Base-by-base conservation (phyloP, 225 moss, liverwort and hornwort species). In the Asterella californica region DNA sequence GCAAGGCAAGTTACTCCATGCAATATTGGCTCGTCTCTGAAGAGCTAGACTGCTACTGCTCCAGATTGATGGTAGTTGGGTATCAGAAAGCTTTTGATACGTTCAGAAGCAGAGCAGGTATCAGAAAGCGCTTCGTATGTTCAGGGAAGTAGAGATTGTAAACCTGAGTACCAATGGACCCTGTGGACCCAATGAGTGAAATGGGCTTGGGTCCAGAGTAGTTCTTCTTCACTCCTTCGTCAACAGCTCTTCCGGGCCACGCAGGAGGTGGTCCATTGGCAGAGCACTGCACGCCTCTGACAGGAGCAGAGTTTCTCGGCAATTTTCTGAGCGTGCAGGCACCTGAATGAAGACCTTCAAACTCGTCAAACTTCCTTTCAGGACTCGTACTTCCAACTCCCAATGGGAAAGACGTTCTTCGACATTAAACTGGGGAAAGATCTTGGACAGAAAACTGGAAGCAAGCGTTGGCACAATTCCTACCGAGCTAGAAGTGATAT, bases 161-260 rank as follows among this genome's bases (percentile, higher is more conserved):
- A n/a, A 94, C 96, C 94, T 97, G 97, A 46, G 97, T 97, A 22
- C 97, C 97, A 22, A 97, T 93, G n/a, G 97, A 97, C 73, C 97
- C 97, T 25, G 97, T 97, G 29, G 97, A 97, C 60, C 97, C 97
- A 25, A 97, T 92, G 12, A 97, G 93, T 50, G 97, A 93, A 50
- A 97, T 89, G 27, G 92, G 92, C 80, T 97, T 97, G 10, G 93
- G 92, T 42, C 94, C 92, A 60, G 78, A 86, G 54, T 84, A 82
- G 21, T 45, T 79, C 34, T 78, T 80, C 83, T 87, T 91, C 70
- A 78, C 84, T 12, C 83, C 78, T 74, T 94, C 93, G 47, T 74
- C 79, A 18, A 87, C 84, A 30, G 92, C 97, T 83, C 97, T 91
- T 9, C 97, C 94, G 38, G 97, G 97, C 97, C 97, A 97, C 50